Percentiles rank a stretch among this genome's conserved stretches.
phyloP scores from a whole-genome alignment of 257 asterid species.

The Nicotiana knightiana region DNA sequence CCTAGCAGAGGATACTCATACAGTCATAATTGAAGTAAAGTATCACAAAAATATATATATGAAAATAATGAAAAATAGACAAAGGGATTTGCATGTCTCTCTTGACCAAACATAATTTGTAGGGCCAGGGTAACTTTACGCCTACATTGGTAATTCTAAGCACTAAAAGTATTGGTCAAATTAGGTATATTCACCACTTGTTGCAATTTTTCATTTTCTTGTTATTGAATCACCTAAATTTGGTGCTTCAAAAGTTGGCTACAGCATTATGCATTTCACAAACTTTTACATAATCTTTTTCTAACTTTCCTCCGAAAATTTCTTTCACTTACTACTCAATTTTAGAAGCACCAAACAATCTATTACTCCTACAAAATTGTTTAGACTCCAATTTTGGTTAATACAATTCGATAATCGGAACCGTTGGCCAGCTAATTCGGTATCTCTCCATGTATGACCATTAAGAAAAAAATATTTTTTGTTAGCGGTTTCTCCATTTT shows the following conservation, averaged over 20 bases:
- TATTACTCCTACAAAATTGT: background rate
- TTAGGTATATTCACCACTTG: conserved; percentile 3
- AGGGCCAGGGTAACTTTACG: background rate
- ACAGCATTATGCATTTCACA: background rate
- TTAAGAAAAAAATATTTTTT: too few species aligned
- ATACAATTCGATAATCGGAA: too few species aligned
- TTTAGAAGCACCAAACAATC: background rate
- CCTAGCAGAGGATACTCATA: too few species aligned
- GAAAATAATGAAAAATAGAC: background rate
- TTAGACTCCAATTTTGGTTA: too few species aligned
- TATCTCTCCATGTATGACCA: too few species aligned
- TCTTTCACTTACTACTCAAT: background rate
- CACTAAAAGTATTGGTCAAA: conserved; percentile 8
- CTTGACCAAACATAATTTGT: background rate
- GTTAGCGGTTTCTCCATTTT: too few species aligned
- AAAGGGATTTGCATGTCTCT: background rate
- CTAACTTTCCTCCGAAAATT: background rate
- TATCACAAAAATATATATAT: too few species aligned
- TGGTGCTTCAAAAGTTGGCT: conserved; percentile 2
- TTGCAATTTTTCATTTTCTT: background rate
- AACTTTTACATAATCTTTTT: background rate
- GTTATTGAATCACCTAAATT: conserved; percentile 3
- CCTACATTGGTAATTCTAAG: background rate
- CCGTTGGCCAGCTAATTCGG: too few species aligned
- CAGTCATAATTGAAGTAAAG: too few species aligned